Base-by-base conservation (phyloP, 1,284 basidiomycete species). In the Cryptococcus floricola region DNA sequence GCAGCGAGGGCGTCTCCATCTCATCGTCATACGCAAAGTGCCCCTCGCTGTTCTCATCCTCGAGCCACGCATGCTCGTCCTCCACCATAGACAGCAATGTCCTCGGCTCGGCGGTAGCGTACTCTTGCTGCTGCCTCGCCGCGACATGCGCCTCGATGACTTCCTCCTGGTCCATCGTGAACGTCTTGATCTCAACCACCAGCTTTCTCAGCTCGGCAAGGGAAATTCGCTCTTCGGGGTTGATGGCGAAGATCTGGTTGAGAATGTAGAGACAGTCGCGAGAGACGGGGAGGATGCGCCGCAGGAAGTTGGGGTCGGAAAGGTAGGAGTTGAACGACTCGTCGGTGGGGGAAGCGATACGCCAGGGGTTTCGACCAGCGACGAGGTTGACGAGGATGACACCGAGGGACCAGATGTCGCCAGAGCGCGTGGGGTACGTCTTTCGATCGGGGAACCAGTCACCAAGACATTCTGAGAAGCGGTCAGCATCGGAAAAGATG, bases 341-440 rank as follows among this genome's bases (percentile, higher is more conserved):
- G 75, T 96, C 91, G 47, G 80, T 78, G 5, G 81, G 76, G 47
- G 81, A 83, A 4, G 94, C 91, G 64, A 83, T 81, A 60, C 84
- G 83, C 94, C 94, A 97, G 5, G 91, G 93, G 72, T 89, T 90
- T 44, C 88, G 84, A 18, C 89, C 88, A 56, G 87, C 88, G 48
- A 91, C 85, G 76, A 97, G 83, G 77, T 94, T 96, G 74, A 98
- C 87, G 48, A 99, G 87, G 62, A 84, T 82, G 68, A 98, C 93
- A 44, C 95, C 95, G 55, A 97, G 81, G 3, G 93, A 87, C 95
- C 95, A 98, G 58, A 97, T 83, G 69, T 98, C 94, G 69, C 85
- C 87, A 53, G 84, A 80, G 38, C 80, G 80, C 25, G 90, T 87
- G 46, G 84, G 87, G 78, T 91, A 95, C 31, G 60, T 60, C 10